Percentiles rank a stretch among this genome's conserved stretches.
These are phyloP conservation scores for Paecilomyces niveus DNA, from an alignment of 2,329 filamentous ascomycete genomes.

Conservation along the genomic window DNA sequence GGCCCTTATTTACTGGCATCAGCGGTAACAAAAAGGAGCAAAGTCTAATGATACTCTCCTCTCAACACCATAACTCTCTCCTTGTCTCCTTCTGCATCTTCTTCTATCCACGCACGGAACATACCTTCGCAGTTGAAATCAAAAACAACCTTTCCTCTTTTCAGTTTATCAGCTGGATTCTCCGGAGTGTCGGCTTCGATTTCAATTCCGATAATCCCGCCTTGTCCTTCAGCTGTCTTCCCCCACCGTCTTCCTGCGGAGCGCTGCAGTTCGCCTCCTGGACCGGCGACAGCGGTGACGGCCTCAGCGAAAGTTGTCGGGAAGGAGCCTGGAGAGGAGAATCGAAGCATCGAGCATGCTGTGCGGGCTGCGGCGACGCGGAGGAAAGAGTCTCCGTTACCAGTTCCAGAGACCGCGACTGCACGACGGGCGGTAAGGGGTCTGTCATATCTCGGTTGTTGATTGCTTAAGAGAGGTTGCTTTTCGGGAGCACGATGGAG, in stretches of 20 bases:
- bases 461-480: not conserved
- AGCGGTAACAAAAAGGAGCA: not conserved
- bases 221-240: constrained; percentile 69
- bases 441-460: constrained; percentile 3
- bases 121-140: constrained; percentile 85
- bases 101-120: constrained; percentile 66
- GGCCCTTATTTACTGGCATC: not conserved
- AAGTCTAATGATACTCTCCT: constrained; percentile 25
- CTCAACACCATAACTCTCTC: constrained; percentile 40
- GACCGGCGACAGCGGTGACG: constrained; percentile 60
- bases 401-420: constrained; percentile 66
- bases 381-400: constrained; percentile 84
- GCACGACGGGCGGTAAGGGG: constrained; percentile 24
- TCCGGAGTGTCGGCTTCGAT: constrained; percentile 28
- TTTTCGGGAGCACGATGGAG: not conserved
- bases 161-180: constrained; percentile 6
- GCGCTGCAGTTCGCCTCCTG: constrained; percentile 63
- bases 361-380: constrained; percentile 64
- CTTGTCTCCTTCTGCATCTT: constrained; percentile 20
- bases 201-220: constrained; percentile 72
- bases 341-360: constrained; percentile 65
- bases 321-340: constrained; percentile 36
- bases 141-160: constrained; percentile 52
- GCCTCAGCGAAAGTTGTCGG: constrained; percentile 47
- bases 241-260: constrained; percentile 70